These are phyloP conservation scores for Andrographis paniculata DNA, from an alignment of 305 asterid species.

Conservation along the genomic window DNA sequence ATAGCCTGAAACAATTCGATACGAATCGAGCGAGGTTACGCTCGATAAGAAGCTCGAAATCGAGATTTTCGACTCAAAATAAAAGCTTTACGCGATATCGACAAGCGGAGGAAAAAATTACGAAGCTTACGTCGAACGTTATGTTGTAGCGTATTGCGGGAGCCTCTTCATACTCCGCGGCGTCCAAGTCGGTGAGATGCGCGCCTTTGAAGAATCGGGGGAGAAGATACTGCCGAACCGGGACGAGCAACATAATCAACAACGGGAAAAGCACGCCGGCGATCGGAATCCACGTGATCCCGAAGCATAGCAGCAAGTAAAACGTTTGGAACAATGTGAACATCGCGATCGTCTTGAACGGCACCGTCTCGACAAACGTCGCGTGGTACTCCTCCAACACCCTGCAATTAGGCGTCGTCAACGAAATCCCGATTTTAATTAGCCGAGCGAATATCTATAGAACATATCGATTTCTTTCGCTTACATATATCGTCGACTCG, in stretches of 20 bases:
- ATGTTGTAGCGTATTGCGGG: constrained; percentile 61
- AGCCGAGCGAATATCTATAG: neutral
- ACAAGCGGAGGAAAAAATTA: neutral
- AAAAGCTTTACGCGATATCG: no score
- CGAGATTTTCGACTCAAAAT: no score
- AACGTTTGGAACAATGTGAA: constrained; percentile 84
- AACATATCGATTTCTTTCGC: constrained; percentile 11
- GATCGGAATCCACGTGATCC: constrained; percentile 90
- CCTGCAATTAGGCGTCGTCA: constrained; percentile 34
- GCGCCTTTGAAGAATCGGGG: constrained; percentile 82
- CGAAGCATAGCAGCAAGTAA: constrained; percentile 83
- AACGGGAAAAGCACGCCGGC: constrained; percentile 94
- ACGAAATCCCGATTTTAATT: neutral
- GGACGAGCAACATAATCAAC: constrained; percentile 90
- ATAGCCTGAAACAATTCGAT: no score
- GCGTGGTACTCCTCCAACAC: constrained; percentile 76
- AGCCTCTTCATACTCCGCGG: constrained; percentile 95
- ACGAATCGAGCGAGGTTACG: no score
- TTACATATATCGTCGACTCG: constrained; percentile 89
- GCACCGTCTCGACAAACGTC: constrained; percentile 84
- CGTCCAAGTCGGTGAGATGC: constrained; percentile 87
- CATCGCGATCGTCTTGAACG: constrained; percentile 68
- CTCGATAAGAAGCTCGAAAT: no score
- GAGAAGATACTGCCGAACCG: constrained; percentile 77
- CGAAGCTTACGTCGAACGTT: constrained; percentile 49